A percentile compares a stretch with the other conserved stretches of the same genome.
phyloP scores from a whole-genome alignment of 495 filamentous ascomycete genomes.

The Mytilinidion resinicola region DNA sequence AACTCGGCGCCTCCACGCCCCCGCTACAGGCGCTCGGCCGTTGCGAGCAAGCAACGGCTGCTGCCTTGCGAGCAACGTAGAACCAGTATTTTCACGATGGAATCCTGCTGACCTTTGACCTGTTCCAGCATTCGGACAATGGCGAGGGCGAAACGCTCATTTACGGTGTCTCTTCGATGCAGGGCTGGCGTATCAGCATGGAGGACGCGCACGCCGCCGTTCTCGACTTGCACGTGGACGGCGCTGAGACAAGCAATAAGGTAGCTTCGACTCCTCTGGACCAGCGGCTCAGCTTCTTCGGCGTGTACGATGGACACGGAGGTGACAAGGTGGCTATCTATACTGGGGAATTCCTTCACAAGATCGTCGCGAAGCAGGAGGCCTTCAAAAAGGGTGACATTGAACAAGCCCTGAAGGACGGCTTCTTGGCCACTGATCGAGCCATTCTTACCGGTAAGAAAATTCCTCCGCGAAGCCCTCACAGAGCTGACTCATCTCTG shows the following conservation, averaged over 20 bases:
- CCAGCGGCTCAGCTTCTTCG: conserved; percentile 84
- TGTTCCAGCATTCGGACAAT: conserved; percentile 66
- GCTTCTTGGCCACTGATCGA: conserved; percentile 90
- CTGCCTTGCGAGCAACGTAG: background rate
- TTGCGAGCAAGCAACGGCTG: background rate
- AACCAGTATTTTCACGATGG: background rate
- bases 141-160: conserved; percentile 89
- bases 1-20: conserved; percentile 12
- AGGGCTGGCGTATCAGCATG: conserved; percentile 99
- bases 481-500: conserved; percentile 23
- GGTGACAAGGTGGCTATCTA: conserved; percentile 94
- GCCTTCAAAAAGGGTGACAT: conserved; percentile 85
- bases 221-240: conserved; percentile 73
- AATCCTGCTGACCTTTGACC: background rate
- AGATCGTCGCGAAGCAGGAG: conserved; percentile 90
- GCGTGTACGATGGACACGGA: conserved; percentile 96
- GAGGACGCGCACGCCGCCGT: conserved; percentile 89
- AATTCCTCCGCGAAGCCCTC: background rate
- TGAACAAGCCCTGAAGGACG: conserved; percentile 94
- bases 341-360: conserved; percentile 85
- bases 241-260: conserved; percentile 44
- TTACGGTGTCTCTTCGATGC: conserved; percentile 96
- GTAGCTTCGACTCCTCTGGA: conserved; percentile 49
- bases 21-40: conserved; percentile 21
- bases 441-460: conserved; percentile 85